These are phyloP conservation scores for Rhizophora apiculata DNA, from an alignment of 345 rosid genomes.

Conservation along the genomic window DNA sequence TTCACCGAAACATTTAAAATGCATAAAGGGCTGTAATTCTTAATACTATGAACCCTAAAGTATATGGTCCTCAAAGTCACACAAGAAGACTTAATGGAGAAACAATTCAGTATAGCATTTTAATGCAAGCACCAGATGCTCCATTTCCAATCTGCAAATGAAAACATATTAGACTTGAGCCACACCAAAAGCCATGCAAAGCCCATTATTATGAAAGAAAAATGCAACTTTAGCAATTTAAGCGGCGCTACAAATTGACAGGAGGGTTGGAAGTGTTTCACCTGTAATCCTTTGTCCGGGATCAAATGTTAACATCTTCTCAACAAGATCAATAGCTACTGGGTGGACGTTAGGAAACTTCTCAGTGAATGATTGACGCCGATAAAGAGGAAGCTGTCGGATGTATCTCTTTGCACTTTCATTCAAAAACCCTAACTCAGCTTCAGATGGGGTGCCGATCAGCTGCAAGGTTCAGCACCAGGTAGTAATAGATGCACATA, in stretches of 20 bases:
- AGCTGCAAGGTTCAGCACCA: constrained; percentile 45
- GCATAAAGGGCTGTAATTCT: no score
- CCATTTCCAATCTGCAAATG: neutral
- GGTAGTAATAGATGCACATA: constrained; percentile 7
- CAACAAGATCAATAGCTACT: constrained; percentile 72
- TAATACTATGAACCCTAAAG: no score
- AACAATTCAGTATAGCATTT: neutral
- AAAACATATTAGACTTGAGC: neutral
- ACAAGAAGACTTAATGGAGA: no score
- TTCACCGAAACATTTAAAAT: no score
- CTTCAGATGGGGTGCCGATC: constrained; percentile 84
- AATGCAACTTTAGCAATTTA: neutral
- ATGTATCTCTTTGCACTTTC: constrained; percentile 81
- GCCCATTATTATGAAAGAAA: neutral
- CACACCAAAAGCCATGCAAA: neutral
- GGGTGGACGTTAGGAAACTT: constrained; percentile 70
- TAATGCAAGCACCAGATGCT: neutral
- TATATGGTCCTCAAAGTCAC: no score
- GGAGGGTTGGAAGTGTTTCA: constrained; percentile 24
- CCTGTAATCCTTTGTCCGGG: constrained; percentile 78
- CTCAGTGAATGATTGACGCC: constrained; percentile 65
- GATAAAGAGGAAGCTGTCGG: constrained; percentile 49
- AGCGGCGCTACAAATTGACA: neutral
- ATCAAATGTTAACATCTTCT: constrained; percentile 89
- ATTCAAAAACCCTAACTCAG: constrained; percentile 64